Conservation (phyloP, 208 protist species). For the Leptomonas seymouri region DNA sequence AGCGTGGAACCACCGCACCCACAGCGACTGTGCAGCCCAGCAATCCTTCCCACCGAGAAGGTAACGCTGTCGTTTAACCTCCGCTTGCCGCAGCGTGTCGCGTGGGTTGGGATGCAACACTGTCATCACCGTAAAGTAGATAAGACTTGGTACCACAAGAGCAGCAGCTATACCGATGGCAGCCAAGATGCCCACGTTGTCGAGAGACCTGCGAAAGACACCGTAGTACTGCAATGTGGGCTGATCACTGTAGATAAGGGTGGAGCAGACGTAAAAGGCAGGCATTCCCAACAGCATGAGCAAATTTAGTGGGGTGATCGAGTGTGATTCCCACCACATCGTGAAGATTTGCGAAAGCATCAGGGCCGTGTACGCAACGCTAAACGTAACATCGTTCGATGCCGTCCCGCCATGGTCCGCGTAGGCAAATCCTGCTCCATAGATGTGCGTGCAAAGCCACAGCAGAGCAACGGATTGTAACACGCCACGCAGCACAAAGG, state of each 20-base stretch:
- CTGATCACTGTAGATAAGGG: constrained; percentile 48
- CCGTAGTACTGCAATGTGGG: constrained; percentile 61
- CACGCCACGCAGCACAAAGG: constrained; percentile 73
- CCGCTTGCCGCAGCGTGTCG: constrained; percentile 53
- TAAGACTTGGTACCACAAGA: constrained; percentile 52
- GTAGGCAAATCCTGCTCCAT: constrained; percentile 44
- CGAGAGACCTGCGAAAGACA: constrained; percentile 53
- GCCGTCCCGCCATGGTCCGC: constrained; percentile 33
- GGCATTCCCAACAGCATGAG: constrained; percentile 77
- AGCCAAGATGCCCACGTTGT: constrained; percentile 37
- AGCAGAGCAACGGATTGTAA: constrained; percentile 77
- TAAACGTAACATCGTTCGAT: constrained; percentile 78
- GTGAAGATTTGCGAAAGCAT: constrained; percentile 89
- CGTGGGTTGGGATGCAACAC: constrained; percentile 45
- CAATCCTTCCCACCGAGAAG: constrained; percentile 17
- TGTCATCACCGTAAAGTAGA: constrained; percentile 27
- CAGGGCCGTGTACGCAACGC: constrained; percentile 84
- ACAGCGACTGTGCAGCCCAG: constrained; percentile 22
- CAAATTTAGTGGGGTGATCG: constrained; percentile 73
- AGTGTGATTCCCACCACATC: constrained; percentile 86
- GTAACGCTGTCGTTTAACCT: constrained; percentile 29
- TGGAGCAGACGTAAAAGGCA: constrained; percentile 54
- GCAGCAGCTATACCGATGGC: constrained; percentile 45
- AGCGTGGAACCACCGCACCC: constrained; percentile 38
- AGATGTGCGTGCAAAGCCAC: constrained; percentile 49